Base-by-base conservation (phyloP, 805 yeast genomes). In the Pichia pseudocactophila region DNA sequence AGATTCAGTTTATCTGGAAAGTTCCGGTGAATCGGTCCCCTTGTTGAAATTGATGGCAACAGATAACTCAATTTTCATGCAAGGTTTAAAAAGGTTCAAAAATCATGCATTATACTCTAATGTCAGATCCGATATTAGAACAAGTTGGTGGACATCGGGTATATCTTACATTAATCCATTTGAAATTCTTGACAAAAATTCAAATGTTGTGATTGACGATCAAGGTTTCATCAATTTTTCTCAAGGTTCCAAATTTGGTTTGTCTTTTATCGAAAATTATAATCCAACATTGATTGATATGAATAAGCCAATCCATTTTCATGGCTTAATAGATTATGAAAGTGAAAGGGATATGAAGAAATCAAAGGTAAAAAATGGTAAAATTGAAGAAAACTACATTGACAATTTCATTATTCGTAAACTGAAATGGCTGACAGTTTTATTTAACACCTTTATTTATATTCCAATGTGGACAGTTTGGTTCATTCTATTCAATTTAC, bases 111-210 rank as follows among this genome's bases (percentile, higher is more conserved):
- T 85, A 36, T 84, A 86, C 55, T 83, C 92, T 6, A 87, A 87
- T 61, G 71, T 83, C 33, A 73, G 80, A 44, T 83, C 86, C 48
- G 96, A 86, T 62, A 79, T 79, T 49, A 73, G 95, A 50, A 78
- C 94, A 4, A 73, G 84, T 13, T 87, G 85, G 81, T 85, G 83
- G 74, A 84, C 94, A 2, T 70, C 94, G 0, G 84, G 84, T 5
- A 82, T 82, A 30, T 74, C 82, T 0, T 52, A 61, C 22, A 61
- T 66, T 30, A 86, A 82, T 51, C 87, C 87, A 0, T 80, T 78
- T 55, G 60, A 63, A 42, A 59, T 57, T 15, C 50, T 67, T 36
- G 64, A 54, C 45, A 55, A 52, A 34, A 57, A 54, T 41, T 57
- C 59, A 30, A 56, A 42, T 44, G 60, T 63, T 33, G 59, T 54